Conservation (phyloP, 148 eudicot genomes). For the Oxyria digyna region DNA sequence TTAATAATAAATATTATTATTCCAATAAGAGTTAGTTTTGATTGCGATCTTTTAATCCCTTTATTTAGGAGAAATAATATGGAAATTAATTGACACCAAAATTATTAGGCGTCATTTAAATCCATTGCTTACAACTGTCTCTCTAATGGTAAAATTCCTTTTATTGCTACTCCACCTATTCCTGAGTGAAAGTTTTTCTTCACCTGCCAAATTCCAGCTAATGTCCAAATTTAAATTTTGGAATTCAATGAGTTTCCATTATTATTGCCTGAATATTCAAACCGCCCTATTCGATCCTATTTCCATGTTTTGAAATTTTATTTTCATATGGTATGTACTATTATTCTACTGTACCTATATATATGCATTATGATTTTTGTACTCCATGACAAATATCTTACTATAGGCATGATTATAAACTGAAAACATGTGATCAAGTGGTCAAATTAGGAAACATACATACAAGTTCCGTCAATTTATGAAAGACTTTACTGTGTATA, state of each 20-base stretch:
- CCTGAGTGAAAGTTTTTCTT: not conserved
- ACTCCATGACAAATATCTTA: too few species aligned
- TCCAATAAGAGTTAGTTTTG: not conserved
- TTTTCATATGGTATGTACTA: too few species aligned
- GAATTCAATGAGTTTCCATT: not conserved
- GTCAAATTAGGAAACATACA: not conserved
- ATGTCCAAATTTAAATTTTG: not conserved
- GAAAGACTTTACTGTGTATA: not conserved
- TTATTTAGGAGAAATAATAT: not conserved
- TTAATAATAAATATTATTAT: not conserved
- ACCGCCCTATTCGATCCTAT: too few species aligned
- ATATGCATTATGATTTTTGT: too few species aligned
- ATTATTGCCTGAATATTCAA: too few species aligned
- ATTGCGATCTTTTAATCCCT: not conserved
- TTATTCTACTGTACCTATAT: too few species aligned
- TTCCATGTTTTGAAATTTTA: too few species aligned
- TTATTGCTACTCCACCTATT: not conserved
- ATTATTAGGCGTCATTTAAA: not conserved
- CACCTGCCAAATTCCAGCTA: not conserved
- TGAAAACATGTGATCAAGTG: not conserved
- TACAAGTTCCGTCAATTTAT: not conserved
- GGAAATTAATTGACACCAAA: not conserved
- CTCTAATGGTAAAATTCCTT: not conserved
- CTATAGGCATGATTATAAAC: not conserved
- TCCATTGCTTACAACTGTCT: not conserved